Base-by-base conservation (phyloP, 805 yeast species). In the Nakazawaea holstii region DNA sequence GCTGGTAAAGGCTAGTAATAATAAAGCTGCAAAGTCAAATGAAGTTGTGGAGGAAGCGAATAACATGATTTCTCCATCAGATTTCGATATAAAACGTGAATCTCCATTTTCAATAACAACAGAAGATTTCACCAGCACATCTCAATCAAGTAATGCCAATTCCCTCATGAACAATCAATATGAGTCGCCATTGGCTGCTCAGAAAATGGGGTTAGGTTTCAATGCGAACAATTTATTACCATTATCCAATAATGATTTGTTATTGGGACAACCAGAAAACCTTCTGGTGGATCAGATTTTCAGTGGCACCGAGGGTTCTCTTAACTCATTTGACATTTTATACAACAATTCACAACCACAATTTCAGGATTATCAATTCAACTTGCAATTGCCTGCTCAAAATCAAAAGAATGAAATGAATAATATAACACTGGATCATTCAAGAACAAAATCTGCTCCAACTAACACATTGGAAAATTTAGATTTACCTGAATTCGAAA, bases 21-120 rank as follows among this genome's bases (percentile, higher is more conserved):
- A 20, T 20, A 20, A 20, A 20, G 24, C 24, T 20, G 24, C 24
- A 20, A 20, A 32, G 30, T 15, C 37, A 5, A 11, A 1, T 4
- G 32, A 31, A 31, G 30, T 26, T 8, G 31, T 31, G 14, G 20
- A 8, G 4, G 43, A 20, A 11, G 39, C 28, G 6, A 29, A 29
- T 15, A 38, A 44, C 6, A 92, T 91, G 49, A 84, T 87, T 62
- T 92, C 97, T 57, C 97, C 97, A 62, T 80, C 75, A 62, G 85
- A 83, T 48, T 17, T 40, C 1, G 48, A 45, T 31, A 24, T 6
- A 7, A 39, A 39, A 20, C 35, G 48, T 29, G 43, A n/a, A n/a
- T 39, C 43, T 33, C 48, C 48, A 15, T 45, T 39, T 40, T 39
- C 43, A 17, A 38, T 27, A 8, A 39, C 48, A 5, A 35, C 35